phyloP scores from a whole-genome alignment of 2,329 filamentous ascomycete genomes.

The Aspergillus cejpii region DNA sequence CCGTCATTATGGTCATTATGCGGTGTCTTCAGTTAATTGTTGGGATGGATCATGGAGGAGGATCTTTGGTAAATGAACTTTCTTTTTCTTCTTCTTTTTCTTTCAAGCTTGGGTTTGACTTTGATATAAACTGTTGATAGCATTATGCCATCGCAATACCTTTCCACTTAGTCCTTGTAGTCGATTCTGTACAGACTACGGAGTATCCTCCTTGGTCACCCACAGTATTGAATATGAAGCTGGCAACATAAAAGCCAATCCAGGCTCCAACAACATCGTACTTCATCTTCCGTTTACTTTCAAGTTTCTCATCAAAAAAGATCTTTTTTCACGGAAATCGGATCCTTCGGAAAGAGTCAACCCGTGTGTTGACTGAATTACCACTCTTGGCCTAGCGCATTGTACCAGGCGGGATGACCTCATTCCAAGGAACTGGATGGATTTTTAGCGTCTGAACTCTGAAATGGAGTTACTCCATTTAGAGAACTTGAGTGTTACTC shows the following conservation, averaged over 20 bases:
- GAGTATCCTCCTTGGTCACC: too few relatives aligned
- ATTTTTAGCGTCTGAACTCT: constrained; percentile 10
- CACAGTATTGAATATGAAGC: neutral
- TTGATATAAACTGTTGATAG: too few relatives aligned
- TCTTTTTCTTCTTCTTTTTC: neutral
- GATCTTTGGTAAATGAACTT: neutral
- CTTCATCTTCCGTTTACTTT: too few relatives aligned
- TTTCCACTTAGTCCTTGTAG: too few relatives aligned
- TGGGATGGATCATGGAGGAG: neutral
- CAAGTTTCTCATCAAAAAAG: neutral
- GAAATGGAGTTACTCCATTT: constrained; percentile 5
- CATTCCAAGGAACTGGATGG: constrained; percentile 15
- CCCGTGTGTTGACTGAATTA: neutral
- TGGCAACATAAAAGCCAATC: neutral
- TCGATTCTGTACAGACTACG: too few relatives aligned
- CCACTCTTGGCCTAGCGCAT: neutral
- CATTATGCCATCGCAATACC: too few relatives aligned
- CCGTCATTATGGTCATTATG: neutral
- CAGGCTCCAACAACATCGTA: constrained; percentile 1
- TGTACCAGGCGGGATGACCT: constrained; percentile 16
- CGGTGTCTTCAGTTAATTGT: neutral
- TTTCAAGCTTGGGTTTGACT: neutral
- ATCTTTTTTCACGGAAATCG: constrained; percentile 11
- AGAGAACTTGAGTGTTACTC: neutral
- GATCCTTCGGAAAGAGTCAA: constrained; percentile 10